Percentiles rank a stretch among this genome's conserved stretches.
phyloP scores from a whole-genome alignment of 202 grass and related monocot genomes.

The Setaria italica region DNA sequence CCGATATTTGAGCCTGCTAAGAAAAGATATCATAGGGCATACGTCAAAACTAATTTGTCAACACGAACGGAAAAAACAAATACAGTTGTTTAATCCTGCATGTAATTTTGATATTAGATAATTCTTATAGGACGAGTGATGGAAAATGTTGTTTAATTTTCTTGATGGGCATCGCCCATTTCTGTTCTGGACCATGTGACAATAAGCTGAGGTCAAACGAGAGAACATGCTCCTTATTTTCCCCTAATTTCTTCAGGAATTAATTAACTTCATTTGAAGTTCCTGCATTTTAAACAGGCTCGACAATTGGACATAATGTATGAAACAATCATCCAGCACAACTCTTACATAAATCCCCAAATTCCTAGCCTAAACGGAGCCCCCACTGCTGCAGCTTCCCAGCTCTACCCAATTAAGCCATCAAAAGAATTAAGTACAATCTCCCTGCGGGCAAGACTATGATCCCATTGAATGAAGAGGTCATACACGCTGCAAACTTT shows the following conservation, averaged over 20 bases:
- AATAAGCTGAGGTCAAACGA: neutral
- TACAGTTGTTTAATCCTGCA: neutral
- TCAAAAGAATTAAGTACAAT: conserved; percentile 28
- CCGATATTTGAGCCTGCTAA: neutral
- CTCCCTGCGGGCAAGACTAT: neutral
- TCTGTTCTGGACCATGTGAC: neutral
- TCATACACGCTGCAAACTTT: neutral
- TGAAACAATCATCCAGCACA: neutral
- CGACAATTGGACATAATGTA: neutral
- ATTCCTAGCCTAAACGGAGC: conserved; percentile 11
- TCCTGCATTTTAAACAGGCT: neutral
- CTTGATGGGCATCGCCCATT: neutral
- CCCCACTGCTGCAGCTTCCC: neutral
- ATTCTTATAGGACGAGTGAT: neutral
- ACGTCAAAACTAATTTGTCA: neutral
- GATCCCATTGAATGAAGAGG: neutral
- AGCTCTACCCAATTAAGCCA: neutral
- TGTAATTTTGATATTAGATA: neutral
- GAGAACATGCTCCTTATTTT: neutral
- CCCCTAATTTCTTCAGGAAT: neutral
- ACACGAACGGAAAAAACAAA: neutral
- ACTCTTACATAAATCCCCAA: conserved; percentile 3
- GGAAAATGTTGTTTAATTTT: neutral
- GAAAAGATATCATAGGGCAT: neutral
- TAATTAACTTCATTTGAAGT: neutral